A percentile compares a stretch with the other conserved stretches of the same genome.
These are phyloP conservation scores for Abelmoschus esculentus DNA, from an alignment of 345 rosid genomes.

Conservation along the genomic window DNA sequence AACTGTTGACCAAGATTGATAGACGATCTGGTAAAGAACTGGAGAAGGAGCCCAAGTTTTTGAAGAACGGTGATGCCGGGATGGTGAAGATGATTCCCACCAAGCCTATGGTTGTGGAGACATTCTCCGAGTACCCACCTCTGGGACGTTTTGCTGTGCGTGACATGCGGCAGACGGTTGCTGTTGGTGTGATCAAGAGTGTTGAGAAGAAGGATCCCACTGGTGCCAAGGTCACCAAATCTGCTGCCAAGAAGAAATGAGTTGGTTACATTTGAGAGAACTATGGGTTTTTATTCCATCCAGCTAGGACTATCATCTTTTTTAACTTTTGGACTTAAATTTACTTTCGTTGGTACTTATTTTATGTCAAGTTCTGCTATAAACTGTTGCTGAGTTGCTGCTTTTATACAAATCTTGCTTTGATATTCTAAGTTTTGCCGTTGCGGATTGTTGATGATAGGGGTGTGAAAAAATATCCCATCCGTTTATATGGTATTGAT, in stretches of 20 bases:
- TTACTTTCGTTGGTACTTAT: neutral
- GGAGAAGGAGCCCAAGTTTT: slow-evolving; percentile 26
- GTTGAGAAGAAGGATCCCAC: slow-evolving; percentile 26
- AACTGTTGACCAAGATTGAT: slow-evolving; percentile 25
- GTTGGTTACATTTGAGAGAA: neutral
- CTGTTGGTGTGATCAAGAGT: slow-evolving; percentile 26
- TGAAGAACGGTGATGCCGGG: slow-evolving; percentile 29
- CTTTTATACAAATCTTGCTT: neutral
- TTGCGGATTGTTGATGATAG: too few relatives aligned
- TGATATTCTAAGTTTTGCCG: neutral
- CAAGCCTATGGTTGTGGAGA: slow-evolving; percentile 28
- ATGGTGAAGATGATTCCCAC: slow-evolving; percentile 24
- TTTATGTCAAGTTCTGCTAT: neutral
- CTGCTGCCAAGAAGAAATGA: slow-evolving; percentile 23
- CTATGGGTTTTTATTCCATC: neutral
- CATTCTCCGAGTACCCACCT: slow-evolving; percentile 24
- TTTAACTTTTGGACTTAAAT: neutral
- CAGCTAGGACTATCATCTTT: neutral
- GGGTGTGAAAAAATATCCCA: too few relatives aligned
- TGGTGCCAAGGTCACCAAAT: slow-evolving; percentile 28
- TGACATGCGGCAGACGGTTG: slow-evolving; percentile 29
- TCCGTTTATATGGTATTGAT: too few relatives aligned
- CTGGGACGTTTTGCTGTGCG: slow-evolving; percentile 26
- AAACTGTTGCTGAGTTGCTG: neutral
- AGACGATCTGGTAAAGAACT: slow-evolving; percentile 25